Conservation (phyloP, 2,329 filamentous ascomycete species). For the Cladosporium sp. region DNA sequence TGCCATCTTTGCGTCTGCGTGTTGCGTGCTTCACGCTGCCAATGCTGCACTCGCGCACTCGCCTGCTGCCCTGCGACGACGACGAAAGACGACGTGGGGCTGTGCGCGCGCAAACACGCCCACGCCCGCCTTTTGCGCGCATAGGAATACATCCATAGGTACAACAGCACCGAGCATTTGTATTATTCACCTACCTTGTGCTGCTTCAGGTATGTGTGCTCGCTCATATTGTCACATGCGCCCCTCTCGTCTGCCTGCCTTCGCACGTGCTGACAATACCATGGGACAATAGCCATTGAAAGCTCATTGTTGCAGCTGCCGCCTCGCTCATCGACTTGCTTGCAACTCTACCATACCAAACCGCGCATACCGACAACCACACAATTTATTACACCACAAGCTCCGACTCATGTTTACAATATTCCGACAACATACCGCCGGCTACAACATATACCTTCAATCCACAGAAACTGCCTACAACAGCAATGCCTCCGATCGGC, state of each 20-base stretch:
- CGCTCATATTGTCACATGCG: not conserved
- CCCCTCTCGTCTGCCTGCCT: not conserved
- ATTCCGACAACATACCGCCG: not conserved
- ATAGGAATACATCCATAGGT: not conserved
- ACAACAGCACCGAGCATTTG: not conserved
- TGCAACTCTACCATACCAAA: not conserved
- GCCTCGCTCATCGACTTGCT: not conserved
- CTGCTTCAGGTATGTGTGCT: not conserved
- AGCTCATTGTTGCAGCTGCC: conserved; percentile 8
- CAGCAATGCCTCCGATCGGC: conserved; percentile 17
- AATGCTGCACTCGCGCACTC: conserved; percentile 7
- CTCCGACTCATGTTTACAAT: not conserved
- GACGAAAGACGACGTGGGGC: conserved; percentile 16
- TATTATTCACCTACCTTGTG: not conserved
- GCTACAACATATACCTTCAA: not conserved
- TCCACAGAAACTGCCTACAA: not conserved
- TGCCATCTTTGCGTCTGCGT: not conserved
- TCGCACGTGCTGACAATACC: conserved; percentile 5
- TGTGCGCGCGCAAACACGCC: not conserved
- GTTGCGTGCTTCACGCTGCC: conserved; percentile 4
- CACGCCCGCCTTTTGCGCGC: not conserved
- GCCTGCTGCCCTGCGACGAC: conserved; percentile 12
- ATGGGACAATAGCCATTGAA: conserved; percentile 7
- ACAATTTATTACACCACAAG: not conserved
- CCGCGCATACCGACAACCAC: not conserved